Evolutionary conservation across 495 filamentous ascomycete species (phyloP).

Genomic region (Cenococcum geophilum): DNA sequence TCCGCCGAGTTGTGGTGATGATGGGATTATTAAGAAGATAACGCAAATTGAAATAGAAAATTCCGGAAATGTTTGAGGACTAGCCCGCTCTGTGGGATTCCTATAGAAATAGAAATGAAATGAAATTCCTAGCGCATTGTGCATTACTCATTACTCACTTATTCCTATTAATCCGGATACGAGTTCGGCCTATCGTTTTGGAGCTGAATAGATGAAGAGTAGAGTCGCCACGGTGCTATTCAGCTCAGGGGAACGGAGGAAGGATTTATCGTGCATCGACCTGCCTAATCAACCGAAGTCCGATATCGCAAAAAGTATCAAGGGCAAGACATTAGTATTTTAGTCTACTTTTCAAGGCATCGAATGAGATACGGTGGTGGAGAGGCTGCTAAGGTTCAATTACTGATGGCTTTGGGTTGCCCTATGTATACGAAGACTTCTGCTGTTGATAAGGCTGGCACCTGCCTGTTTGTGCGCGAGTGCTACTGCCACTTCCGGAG

Average conservation of each 20-base stretch:
- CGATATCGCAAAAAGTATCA: not conserved
- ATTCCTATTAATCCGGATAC: too few species aligned
- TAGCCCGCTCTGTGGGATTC: too few species aligned
- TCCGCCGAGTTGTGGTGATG: too few species aligned
- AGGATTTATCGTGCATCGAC: not conserved
- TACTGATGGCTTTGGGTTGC: not conserved
- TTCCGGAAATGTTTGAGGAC: too few species aligned
- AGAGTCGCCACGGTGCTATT: not conserved
- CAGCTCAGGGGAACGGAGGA: not conserved
- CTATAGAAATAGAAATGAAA: too few species aligned
- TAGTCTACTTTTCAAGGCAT: not conserved
- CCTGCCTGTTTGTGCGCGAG: not conserved
- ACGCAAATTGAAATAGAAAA: too few species aligned
- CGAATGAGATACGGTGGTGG: not conserved
- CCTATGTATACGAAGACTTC: not conserved
- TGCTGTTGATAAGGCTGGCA: not conserved
- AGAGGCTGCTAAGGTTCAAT: not conserved
- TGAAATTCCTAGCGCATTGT: too few species aligned
- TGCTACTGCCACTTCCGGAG: constrained; percentile 1
- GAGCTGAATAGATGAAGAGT: not conserved
- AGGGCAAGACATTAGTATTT: not conserved
- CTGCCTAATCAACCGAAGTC: not conserved
- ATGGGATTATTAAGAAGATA: too few species aligned
- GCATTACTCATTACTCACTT: too few species aligned
- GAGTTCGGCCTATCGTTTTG: too few species aligned